A percentile compares a stretch with the other conserved stretches of the same genome.
phyloP scores from a whole-genome alignment of 2,329 filamentous ascomycete species.

The Thielaviopsis populi region DNA sequence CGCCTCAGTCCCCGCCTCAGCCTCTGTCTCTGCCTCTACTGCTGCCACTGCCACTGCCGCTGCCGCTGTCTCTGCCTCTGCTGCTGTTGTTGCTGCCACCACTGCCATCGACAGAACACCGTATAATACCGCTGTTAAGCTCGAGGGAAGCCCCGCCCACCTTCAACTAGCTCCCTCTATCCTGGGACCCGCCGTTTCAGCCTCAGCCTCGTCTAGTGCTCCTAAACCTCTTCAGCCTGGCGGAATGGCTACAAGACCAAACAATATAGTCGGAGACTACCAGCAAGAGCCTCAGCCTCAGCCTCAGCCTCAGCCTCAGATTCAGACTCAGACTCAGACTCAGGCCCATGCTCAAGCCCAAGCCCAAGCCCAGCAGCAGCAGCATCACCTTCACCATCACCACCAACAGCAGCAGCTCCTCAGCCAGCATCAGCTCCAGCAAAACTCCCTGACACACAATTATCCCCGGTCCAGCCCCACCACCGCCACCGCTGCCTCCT shows the following conservation, averaged over 20 bases:
- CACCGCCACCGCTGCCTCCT: constrained; percentile 37
- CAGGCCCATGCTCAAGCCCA: background rate
- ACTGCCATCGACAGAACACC: background rate
- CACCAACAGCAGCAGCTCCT: background rate
- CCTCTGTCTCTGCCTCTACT: background rate
- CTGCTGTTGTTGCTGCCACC: background rate
- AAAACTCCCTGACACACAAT: constrained; percentile 34
- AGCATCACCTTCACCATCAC: constrained; percentile 21
- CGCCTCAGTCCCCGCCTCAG: background rate
- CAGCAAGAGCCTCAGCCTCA: constrained; percentile 5
- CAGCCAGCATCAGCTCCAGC: background rate
- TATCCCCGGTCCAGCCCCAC: constrained; percentile 63
- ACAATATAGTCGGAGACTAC: constrained; percentile 11
- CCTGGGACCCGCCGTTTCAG: constrained; percentile 6
- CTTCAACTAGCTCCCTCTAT: background rate
- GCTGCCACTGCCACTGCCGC: background rate
- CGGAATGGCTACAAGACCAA: constrained; percentile 26
- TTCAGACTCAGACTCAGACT: background rate
- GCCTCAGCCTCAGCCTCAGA: background rate
- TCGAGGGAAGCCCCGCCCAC: constrained; percentile 5
- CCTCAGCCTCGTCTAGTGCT: constrained; percentile 25
- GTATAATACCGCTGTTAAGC: constrained; percentile 4
- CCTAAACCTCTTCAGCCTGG: constrained; percentile 46
- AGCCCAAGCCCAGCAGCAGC: constrained; percentile 1
- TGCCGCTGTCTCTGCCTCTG: background rate